These are phyloP conservation scores for Sequoiadendron giganteum DNA, from an alignment of 75 land plant genomes.

Conservation along the genomic window DNA sequence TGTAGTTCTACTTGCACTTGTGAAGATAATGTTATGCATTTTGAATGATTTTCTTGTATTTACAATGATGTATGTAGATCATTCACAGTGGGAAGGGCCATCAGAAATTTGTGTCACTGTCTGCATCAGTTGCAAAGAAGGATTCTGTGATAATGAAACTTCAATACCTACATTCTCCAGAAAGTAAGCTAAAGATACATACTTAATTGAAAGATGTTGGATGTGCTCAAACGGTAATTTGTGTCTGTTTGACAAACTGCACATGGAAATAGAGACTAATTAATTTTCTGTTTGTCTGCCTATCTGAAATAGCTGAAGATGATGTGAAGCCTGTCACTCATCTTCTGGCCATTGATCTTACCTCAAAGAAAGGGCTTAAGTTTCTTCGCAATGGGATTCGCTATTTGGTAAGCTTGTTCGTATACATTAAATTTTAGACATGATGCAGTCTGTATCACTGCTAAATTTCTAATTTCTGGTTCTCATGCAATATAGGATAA, in stretches of 20 bases:
- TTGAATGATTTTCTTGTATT: slow-evolving; percentile 4
- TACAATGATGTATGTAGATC: slow-evolving; percentile 42
- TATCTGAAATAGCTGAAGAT: slow-evolving; percentile 64
- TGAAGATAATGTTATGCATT: not conserved
- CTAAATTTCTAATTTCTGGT: slow-evolving; percentile 12
- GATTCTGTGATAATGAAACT: slow-evolving; percentile 51
- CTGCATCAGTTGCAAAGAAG: slow-evolving; percentile 32
- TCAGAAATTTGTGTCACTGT: slow-evolving; percentile 63
- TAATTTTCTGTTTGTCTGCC: slow-evolving; percentile 1
- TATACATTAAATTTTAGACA: not conserved
- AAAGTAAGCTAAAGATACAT: slow-evolving; percentile 50
- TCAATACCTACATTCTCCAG: slow-evolving; percentile 77
- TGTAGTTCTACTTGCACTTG: not conserved
- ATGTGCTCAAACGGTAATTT: not conserved
- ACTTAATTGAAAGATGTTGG: not conserved
- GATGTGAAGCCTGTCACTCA: slow-evolving; percentile 96
- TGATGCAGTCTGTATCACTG: not conserved
- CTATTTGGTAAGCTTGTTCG: slow-evolving; percentile 53
- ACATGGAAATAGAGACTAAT: not conserved
- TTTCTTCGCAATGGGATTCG: slow-evolving; percentile 77
- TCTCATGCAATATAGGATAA: not conserved
- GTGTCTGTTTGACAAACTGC: not conserved
- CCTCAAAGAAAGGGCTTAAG: slow-evolving; percentile 66
- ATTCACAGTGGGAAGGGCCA: slow-evolving; percentile 52
- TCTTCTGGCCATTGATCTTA: slow-evolving; percentile 67